Conservation (phyloP, 1,284 basidiomycete genomes). For the Tetrapyrgos nigripes region DNA sequence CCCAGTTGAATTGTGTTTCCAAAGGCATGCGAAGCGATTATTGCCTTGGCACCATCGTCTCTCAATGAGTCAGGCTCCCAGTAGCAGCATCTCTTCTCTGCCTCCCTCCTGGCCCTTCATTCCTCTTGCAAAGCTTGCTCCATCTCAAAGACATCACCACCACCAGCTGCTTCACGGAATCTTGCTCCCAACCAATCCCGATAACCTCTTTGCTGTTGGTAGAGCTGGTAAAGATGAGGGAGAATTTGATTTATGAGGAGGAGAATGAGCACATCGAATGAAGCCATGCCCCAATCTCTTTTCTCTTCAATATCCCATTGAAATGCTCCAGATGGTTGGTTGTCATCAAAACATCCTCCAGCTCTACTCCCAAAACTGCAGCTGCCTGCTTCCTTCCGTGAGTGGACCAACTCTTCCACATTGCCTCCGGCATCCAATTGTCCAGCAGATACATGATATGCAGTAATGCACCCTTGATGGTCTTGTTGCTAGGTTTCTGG, state of each 20-base stretch:
- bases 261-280: slow-evolving; percentile 34
- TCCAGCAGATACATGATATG: slow-evolving; percentile 16
- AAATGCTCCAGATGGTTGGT: slow-evolving; percentile 49
- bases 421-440: slow-evolving; percentile 15
- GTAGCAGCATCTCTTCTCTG: no score
- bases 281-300: slow-evolving; percentile 33
- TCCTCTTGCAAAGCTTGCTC: no score
- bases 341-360: slow-evolving; percentile 39
- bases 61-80: no score
- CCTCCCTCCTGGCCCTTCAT: no score
- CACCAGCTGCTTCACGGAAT: slow-evolving; percentile 15
- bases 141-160: no score
- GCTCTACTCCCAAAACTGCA: slow-evolving; percentile 8
- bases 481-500: neutral
- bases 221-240: slow-evolving; percentile 27
- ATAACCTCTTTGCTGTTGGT: slow-evolving; percentile 2
- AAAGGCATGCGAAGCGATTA: no score
- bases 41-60: no score
- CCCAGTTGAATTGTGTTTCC: no score
- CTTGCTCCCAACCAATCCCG: slow-evolving; percentile 13
- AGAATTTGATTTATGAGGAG: slow-evolving; percentile 31
- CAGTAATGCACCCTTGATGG: neutral
- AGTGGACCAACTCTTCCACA: slow-evolving; percentile 23
- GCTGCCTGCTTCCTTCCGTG: slow-evolving; percentile 13
- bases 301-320: slow-evolving; percentile 41